A percentile compares a stretch with the other conserved stretches of the same genome.
These are phyloP conservation scores for Erodium moschatum DNA, from an alignment of 441 rosid species.

Conservation along the genomic window DNA sequence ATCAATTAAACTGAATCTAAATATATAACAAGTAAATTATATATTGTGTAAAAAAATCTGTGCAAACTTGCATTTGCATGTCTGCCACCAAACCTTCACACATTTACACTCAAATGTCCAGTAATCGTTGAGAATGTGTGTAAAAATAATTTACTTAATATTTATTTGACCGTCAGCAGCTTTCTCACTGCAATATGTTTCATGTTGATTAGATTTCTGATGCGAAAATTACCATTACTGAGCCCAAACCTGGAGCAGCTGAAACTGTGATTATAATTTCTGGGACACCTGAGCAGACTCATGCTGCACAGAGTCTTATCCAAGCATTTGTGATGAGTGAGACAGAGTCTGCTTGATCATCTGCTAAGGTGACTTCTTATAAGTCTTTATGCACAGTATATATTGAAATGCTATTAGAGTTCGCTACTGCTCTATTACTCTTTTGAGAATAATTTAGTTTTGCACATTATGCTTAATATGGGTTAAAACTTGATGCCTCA, in stretches of 20 bases:
- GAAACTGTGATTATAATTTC: constrained; percentile 62
- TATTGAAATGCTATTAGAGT: neutral
- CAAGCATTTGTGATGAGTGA: constrained; percentile 77
- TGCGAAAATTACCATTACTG: constrained; percentile 51
- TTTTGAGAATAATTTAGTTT: constrained; percentile 15
- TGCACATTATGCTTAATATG: constrained; percentile 1
- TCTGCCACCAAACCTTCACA: too few species aligned
- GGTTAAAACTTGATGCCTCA: constrained; percentile 14
- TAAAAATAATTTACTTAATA: neutral
- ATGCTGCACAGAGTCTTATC: constrained; percentile 78
- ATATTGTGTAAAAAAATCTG: too few species aligned
- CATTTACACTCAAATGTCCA: too few species aligned
- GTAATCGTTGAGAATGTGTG: too few species aligned
- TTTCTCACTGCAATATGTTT: constrained; percentile 8
- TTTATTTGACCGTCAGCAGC: neutral
- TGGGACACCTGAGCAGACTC: constrained; percentile 80
- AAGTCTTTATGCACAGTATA: neutral
- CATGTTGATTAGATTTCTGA: constrained; percentile 49
- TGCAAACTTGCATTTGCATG: too few species aligned
- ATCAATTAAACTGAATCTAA: too few species aligned
- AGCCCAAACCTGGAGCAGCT: constrained; percentile 48
- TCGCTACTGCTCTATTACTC: neutral
- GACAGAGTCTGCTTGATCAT: constrained; percentile 36
- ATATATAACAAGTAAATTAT: too few species aligned
- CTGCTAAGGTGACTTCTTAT: constrained; percentile 19